Percentiles rank a stretch among this genome's conserved stretches.
These are phyloP conservation scores for Parafenestella ontariensis DNA, from an alignment of 2,329 filamentous ascomycete genomes.

Conservation along the genomic window DNA sequence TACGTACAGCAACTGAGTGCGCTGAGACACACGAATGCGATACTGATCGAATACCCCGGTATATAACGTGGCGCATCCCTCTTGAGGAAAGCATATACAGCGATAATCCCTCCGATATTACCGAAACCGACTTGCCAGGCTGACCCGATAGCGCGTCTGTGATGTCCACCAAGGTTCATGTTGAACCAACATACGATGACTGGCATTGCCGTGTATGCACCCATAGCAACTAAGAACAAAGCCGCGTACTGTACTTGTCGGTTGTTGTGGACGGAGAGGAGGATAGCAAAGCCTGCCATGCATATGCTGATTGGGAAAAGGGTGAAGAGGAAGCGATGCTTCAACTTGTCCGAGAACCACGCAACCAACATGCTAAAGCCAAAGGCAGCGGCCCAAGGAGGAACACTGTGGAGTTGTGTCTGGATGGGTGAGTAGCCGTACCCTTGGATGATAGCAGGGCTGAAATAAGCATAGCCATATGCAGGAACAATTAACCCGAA, in stretches of 20 bases:
- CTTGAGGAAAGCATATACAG: slow-evolving; percentile 57
- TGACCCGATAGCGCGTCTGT: slow-evolving; percentile 56
- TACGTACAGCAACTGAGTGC: slow-evolving; percentile 68
- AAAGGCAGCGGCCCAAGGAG: slow-evolving; percentile 75
- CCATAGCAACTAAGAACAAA: slow-evolving; percentile 81
- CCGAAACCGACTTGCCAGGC: slow-evolving; percentile 61
- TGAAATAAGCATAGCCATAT: slow-evolving; percentile 57
- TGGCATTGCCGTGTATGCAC: slow-evolving; percentile 87
- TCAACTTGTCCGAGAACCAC: slow-evolving; percentile 71
- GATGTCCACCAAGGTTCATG: slow-evolving; percentile 62
- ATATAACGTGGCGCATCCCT: slow-evolving; percentile 72
- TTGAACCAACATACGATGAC: slow-evolving; percentile 69
- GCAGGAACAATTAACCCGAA: slow-evolving; percentile 53
- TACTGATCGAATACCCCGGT: slow-evolving; percentile 77
- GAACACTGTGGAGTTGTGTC: slow-evolving; percentile 62
- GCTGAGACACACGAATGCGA: slow-evolving; percentile 75
- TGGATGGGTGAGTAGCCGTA: slow-evolving; percentile 62
- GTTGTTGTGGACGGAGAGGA: slow-evolving; percentile 75
- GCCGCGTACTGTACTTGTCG: slow-evolving; percentile 74
- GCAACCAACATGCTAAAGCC: slow-evolving; percentile 79
- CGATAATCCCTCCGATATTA: slow-evolving; percentile 61
- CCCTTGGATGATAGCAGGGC: slow-evolving; percentile 55
- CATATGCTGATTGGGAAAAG: slow-evolving; percentile 71
- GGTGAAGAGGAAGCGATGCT: slow-evolving; percentile 78
- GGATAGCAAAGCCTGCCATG: slow-evolving; percentile 77